phyloP scores from a whole-genome alignment of 306 rosid genomes.

The Dryas alaskensis region DNA sequence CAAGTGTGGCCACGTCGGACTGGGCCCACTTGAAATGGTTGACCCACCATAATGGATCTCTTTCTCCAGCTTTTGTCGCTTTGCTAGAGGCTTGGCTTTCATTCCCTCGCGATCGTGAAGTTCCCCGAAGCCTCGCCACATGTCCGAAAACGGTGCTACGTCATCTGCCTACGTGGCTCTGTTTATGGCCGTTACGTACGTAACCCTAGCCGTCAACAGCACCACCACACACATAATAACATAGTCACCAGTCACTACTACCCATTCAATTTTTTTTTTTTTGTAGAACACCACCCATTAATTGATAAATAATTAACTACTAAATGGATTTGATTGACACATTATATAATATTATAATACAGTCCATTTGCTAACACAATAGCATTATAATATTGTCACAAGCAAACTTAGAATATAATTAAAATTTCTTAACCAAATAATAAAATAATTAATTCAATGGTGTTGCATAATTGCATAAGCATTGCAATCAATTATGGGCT shows the following conservation, averaged over 20 bases:
- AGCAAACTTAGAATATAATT: not conserved
- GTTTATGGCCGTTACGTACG: not conserved
- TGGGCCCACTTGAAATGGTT: conserved; percentile 26
- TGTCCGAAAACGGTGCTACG: conserved; percentile 23
- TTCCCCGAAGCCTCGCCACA: conserved; percentile 29
- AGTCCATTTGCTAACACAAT: not conserved
- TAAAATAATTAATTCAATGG: no score
- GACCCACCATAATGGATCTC: conserved; percentile 35
- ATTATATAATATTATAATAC: not conserved
- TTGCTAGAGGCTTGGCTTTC: conserved; percentile 30
- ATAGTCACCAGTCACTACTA: not conserved
- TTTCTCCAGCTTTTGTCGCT: conserved; percentile 43
- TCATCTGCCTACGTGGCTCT: conserved; percentile 41
- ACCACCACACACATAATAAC: not conserved
- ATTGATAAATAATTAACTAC: conserved; percentile 3
- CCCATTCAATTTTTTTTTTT: no score
- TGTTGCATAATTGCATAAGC: not conserved
- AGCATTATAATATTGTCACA: not conserved
- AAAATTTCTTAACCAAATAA: no score
- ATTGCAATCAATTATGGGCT: not conserved
- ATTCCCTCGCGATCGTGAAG: conserved; percentile 36
- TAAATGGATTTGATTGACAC: conserved; percentile 7
- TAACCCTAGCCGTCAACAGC: conserved; percentile 18
- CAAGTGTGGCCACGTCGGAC: conserved; percentile 51
- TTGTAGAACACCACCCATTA: conserved; percentile 6